A percentile compares a stretch with the other conserved stretches of the same genome.
phyloP scores from a whole-genome alignment of 495 filamentous ascomycete genomes.

The Hyaloscypha finlandica region DNA sequence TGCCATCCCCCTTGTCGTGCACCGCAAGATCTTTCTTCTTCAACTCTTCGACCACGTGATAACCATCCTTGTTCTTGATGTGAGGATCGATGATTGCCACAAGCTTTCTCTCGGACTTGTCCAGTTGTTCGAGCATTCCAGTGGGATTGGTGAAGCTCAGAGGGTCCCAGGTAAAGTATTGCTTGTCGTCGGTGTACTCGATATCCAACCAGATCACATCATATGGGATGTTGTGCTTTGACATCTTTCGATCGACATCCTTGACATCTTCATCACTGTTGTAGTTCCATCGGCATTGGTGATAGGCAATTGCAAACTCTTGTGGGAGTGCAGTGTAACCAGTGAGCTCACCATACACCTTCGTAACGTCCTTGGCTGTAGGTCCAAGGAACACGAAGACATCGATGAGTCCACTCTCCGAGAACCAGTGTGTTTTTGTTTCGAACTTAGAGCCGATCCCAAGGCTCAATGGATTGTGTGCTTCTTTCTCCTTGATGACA shows the following conservation, averaged over 20 bases:
- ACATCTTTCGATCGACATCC: constrained; percentile 94
- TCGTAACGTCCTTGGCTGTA: constrained; percentile 74
- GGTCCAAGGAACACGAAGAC: constrained; percentile 94
- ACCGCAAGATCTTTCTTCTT: constrained; percentile 80
- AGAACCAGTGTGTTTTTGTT: constrained; percentile 96
- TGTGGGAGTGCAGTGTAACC: constrained; percentile 91
- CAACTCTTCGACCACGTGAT: constrained; percentile 74
- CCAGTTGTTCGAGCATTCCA: constrained; percentile 84
- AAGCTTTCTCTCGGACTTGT: constrained; percentile 80
- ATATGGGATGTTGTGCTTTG: constrained; percentile 91
- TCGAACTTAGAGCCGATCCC: constrained; percentile 66
- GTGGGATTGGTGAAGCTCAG: constrained; percentile 83
- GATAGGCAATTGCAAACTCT: constrained; percentile 88
- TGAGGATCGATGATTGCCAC: constrained; percentile 96
- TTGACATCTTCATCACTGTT: constrained; percentile 94
- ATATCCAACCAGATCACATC: constrained; percentile 99
- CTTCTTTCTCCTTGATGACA: constrained; percentile 77
- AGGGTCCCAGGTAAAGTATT: constrained; percentile 96
- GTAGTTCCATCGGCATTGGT: constrained; percentile 99
- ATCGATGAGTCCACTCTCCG: constrained; percentile 85
- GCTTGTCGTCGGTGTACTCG: constrained; percentile 93
- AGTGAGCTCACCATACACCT: constrained; percentile 86
- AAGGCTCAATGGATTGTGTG: constrained; percentile 75
- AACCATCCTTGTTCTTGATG: constrained; percentile 87
- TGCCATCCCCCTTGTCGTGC: constrained; percentile 84